Conservation (phyloP, 1,284 basidiomycete genomes). For the Tilletia horrida region DNA sequence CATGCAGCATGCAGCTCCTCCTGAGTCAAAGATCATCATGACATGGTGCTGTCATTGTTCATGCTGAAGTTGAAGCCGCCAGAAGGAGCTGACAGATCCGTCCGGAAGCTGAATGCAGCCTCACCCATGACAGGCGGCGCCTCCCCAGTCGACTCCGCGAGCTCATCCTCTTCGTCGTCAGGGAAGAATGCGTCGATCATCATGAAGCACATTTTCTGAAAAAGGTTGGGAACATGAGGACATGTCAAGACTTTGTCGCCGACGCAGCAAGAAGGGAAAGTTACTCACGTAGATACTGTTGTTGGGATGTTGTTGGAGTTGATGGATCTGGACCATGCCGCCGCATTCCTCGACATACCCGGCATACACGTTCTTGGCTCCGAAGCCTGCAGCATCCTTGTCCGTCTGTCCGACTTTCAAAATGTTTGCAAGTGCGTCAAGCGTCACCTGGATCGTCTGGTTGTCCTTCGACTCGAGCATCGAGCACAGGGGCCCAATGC, state of each 20-base stretch:
- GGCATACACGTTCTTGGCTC: conserved; percentile 87
- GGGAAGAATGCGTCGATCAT: conserved; percentile 62
- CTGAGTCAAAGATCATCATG: too few relatives aligned
- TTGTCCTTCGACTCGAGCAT: conserved; percentile 96
- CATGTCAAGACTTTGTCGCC: too few relatives aligned
- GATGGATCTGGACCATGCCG: conserved; percentile 64
- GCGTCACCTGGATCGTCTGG: conserved; percentile 97
- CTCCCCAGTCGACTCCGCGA: conserved; percentile 64
- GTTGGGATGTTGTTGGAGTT: conserved; percentile 15
- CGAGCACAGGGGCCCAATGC: conserved; percentile 97
- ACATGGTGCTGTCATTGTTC: too few relatives aligned
- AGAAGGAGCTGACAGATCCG: conserved; percentile 51
- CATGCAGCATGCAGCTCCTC: too few relatives aligned
- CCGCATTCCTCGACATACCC: conserved; percentile 90
- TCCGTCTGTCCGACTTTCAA: conserved; percentile 97
- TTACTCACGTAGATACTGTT: conserved; percentile 14
- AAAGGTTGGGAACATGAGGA: background rate
- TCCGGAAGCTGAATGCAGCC: conserved; percentile 73
- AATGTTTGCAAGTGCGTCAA: conserved; percentile 97
- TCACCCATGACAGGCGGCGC: conserved; percentile 79
- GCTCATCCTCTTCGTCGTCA: conserved; percentile 59
- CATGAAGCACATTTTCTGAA: conserved; percentile 95
- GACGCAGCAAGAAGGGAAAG: background rate
- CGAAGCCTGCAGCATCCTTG: conserved; percentile 73
- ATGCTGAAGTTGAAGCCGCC: conserved; percentile 22